Base-by-base conservation (phyloP, 2,329 filamentous ascomycete species). In the Diaporthe nobilis region DNA sequence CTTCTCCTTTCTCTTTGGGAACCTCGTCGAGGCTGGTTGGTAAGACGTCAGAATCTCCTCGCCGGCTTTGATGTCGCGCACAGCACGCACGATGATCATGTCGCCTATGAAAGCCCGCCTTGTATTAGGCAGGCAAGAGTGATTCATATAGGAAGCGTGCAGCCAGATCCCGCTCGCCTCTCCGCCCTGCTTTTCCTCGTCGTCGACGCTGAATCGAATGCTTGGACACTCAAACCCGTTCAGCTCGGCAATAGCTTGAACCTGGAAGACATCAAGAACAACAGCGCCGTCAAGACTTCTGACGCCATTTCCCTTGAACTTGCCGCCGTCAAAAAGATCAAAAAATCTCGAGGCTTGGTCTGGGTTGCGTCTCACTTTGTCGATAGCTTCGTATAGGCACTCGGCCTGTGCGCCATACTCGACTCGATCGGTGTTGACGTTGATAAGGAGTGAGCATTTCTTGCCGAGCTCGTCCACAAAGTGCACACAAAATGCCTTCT, bases 41-140 rank as follows among this genome's bases (percentile, higher is more conserved):
- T 74, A 74, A 2, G 12, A 10, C 0, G 17, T 70, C 1, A 82
- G 81, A 57, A 86, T 79, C 78, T 86, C 85, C 5, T 85, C 81
- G 72, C 82, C 85, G 0, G 76, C 79, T 8, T 78, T 75, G 44
- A 87, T 85, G 60, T 83, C 78, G 20, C 82, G 78, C 8, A 82
- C 83, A 1, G 87, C 87, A 39, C 82, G 78, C 34, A 78, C 79
- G 70, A 83, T 79, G 7, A 83, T 63, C 63, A 83, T 73, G 61
- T 83, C 81, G 10, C 81, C 82, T 4, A 82, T 17, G 76, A 83
- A 83, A 2, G 28, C 28, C 2, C 28, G 28, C 1, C 2, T 2
- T 1, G 28, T 28, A 2, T 28, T 28, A 28, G 81, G 76, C 44
- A 82, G 80, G 78, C 82, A 83, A 72, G 75, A 76, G 73, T 83